Conservation (phyloP, 2,329 filamentous ascomycete species). For the Beauveria sp. region DNA sequence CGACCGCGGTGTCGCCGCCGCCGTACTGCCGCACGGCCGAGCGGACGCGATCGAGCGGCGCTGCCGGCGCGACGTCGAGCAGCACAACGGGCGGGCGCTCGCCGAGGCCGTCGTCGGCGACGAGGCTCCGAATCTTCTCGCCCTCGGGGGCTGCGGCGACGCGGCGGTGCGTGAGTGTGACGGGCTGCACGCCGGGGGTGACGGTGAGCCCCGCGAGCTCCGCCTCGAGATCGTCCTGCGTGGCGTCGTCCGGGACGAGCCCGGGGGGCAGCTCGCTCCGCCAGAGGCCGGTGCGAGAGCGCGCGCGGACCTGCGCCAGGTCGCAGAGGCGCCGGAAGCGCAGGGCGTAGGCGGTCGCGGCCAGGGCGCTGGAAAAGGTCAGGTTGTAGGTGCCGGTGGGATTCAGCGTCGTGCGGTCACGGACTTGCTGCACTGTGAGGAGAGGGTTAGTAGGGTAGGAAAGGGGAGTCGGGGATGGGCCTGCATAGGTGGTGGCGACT, state of each 20-base stretch:
- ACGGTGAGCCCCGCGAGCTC: slow-evolving; percentile 24
- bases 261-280: slow-evolving; percentile 18
- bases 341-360: slow-evolving; percentile 52
- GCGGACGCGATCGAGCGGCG: slow-evolving; percentile 28
- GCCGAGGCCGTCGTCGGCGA: slow-evolving; percentile 17
- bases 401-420: slow-evolving; percentile 55
- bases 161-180: slow-evolving; percentile 16
- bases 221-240: slow-evolving; percentile 13
- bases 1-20: no score
- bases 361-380: slow-evolving; percentile 53
- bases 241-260: slow-evolving; percentile 17
- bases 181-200: slow-evolving; percentile 19
- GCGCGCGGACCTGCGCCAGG: slow-evolving; percentile 22
- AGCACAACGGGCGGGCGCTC: slow-evolving; percentile 23
- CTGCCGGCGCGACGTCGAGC: slow-evolving; percentile 21
- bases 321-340: slow-evolving; percentile 27
- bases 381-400: slow-evolving; percentile 60
- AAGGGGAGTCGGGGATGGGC: slow-evolving; percentile 3
- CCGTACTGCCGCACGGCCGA: slow-evolving; percentile 36
- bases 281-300: slow-evolving; percentile 26
- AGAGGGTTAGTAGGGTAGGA: not conserved
- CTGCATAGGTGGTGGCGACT: not conserved
- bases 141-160: slow-evolving; percentile 20
- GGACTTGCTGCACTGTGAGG: slow-evolving; percentile 50
- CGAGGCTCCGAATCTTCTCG: slow-evolving; percentile 17